A percentile compares a stretch with the other conserved stretches of the same genome.
phyloP scores from a whole-genome alignment of 805 yeast genomes.

The Candida pseudoglaebosa region DNA sequence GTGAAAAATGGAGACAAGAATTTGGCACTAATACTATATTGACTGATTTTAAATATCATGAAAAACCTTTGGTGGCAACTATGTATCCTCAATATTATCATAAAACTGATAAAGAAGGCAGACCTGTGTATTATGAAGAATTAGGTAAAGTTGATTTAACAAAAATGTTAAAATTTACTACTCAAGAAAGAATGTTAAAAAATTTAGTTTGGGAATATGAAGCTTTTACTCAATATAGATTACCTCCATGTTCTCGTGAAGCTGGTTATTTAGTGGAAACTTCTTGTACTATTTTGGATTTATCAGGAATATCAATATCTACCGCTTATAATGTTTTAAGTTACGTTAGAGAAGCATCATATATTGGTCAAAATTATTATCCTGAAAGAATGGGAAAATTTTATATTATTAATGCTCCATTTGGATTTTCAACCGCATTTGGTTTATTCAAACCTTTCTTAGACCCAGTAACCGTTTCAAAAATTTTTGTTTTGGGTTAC shows the following conservation, averaged over 20 bases:
- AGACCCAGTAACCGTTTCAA: slow-evolving; percentile 96
- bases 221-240: slow-evolving; percentile 73
- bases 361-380: slow-evolving; percentile 93
- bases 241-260: slow-evolving; percentile 92
- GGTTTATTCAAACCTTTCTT: slow-evolving; percentile 86
- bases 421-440: slow-evolving; percentile 94
- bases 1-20: slow-evolving; percentile 89
- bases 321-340: slow-evolving; percentile 81
- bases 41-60: slow-evolving; percentile 85
- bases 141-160: slow-evolving; percentile 85
- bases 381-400: slow-evolving; percentile 99
- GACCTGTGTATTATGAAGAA: slow-evolving; percentile 94
- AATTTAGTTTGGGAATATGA: slow-evolving; percentile 98
- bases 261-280: slow-evolving; percentile 81
- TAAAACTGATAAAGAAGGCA: slow-evolving; percentile 93
- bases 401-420: slow-evolving; percentile 93
- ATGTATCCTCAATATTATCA: slow-evolving; percentile 97
- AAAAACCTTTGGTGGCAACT: slow-evolving; percentile 84
- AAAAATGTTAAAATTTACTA: slow-evolving; percentile 89
- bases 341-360: slow-evolving; percentile 89
- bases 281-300: slow-evolving; percentile 91
- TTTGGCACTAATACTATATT: slow-evolving; percentile 85
- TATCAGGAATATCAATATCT: slow-evolving; percentile 87
- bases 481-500: slow-evolving; percentile 82
- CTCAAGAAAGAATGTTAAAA: slow-evolving; percentile 93